Evolutionary conservation across 306 rosid species (phyloP).

Genomic region (Gynostemma pentaphyllum): DNA sequence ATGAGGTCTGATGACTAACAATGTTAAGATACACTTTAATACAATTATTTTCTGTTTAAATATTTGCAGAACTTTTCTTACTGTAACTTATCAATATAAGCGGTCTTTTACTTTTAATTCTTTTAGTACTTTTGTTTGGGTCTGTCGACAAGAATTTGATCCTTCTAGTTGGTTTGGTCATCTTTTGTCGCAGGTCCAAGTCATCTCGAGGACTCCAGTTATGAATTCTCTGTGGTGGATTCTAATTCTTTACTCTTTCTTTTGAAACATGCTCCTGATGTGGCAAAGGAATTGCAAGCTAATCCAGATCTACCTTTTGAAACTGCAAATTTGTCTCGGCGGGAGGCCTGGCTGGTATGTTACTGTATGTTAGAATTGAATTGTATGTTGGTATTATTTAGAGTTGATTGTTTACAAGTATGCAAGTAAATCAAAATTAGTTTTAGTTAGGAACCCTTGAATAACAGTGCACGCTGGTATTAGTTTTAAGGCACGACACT

Average conservation of each 20-base stretch:
- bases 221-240: conserved; percentile 79
- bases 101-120: background rate
- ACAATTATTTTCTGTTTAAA: background rate
- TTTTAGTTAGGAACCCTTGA: background rate
- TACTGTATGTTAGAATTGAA: background rate
- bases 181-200: conserved; percentile 42
- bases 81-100: background rate
- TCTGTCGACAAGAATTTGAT: background rate
- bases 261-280: conserved; percentile 73
- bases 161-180: background rate
- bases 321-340: conserved; percentile 43
- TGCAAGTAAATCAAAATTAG: background rate
- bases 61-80: background rate
- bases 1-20: background rate
- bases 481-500: too few species aligned
- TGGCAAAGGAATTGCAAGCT: conserved; percentile 62
- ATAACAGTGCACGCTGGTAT: background rate
- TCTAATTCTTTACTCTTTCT: conserved; percentile 82
- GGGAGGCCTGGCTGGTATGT: conserved; percentile 70
- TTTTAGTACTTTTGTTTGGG: background rate
- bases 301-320: conserved; percentile 51
- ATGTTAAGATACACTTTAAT: background rate
- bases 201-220: conserved; percentile 59
- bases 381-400: conserved; percentile 7
- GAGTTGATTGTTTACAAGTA: background rate